Evolutionary conservation across 441 rosid species (phyloP), one percentile per base, ranked within the genome.

Genomic region (Populus hybrid): DNA sequence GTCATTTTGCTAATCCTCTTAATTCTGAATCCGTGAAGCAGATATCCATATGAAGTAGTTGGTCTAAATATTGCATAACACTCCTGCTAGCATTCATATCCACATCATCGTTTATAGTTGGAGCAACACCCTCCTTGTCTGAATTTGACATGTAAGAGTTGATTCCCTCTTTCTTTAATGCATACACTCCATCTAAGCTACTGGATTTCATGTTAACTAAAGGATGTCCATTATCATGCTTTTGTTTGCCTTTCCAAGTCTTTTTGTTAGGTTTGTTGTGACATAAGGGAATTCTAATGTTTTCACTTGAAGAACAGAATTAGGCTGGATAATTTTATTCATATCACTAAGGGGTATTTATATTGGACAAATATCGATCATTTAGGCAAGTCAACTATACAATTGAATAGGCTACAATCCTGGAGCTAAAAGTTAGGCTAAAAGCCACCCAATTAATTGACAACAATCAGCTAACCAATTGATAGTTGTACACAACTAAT

Each of bases 1-100:
- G 86, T 80, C 80, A 75, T 73, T 57, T 73, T 78, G 38, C 32
- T 70, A 70, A 74, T 75, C 81, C 69, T 75, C 21, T 19, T 28
- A 9, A 75, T 61, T 46, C 75, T 30, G 3, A 26, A n/a, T 79
- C 35, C 50, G 42, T 61, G 32, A 70, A 61, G 77, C 16, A 21
- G 69, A 26, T 73, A 35, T 26, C 30, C 12, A 16, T 35, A 19
- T 66, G 46, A 36, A 40, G 59, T 61, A 57, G 18, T n/a, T 28
- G 36, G 69, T 18, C 64, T 19, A 21, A 9, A 18, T 36, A 9
- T 36, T 36, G 40, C 40, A 6, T 36, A 36, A 71, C 21, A 9
- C 4, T 72, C 28, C 30, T 34, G 11, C 30, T 8, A 36, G 40
- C 42, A 19, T 40, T 14, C 73, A 36, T 9, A 21, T 40, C 59